Evolutionary conservation across 2,329 filamentous ascomycete genomes (phyloP), one percentile per base, ranked within the genome.

Genomic region (Rhytidhysteron rufulum): DNA sequence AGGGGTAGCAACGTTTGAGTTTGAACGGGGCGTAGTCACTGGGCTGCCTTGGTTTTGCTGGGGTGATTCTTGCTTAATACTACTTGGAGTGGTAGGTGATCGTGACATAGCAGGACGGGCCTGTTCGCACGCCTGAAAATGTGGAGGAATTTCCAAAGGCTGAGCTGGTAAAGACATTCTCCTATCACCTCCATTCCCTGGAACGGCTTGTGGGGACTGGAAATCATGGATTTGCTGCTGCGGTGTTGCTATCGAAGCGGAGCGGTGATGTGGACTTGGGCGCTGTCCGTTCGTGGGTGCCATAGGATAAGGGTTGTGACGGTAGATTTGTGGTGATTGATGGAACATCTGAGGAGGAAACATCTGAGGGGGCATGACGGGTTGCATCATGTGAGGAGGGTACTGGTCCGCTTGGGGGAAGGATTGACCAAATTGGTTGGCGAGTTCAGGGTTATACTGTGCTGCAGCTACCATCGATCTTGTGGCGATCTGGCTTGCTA

Each of bases 401-500:
- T 69, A 70, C 21, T 68, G 60, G n/a, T 60, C 53, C 24, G 57
- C 56, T 33, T 65, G 65, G 25, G 57, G 51, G 38, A 62, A 67
- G 32, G 63, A 56, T 41, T 64, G 50, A 4, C 35, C 43, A 37
- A 42, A 47, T 22, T 22, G 19, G 30, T 39, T 34, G 15, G 17
- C 9, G 30, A 33, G 24, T 10, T 27, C 13, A 13, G 36, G 42
- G 11, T 40, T 34, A 25, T 42, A 45, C 27, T 50, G 47, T 19
- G 40, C 37, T 10, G 60, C 51, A n/a, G n/a, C n/a, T 44, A 62
- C 61, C 49, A 54, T 72, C 47, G 67, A 70, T 40, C 78, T 66
- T 49, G 79, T 74, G n/a, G 70, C 76, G n/a, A 77, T 68, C 48
- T 82, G 74, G 37, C 72, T 75, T 2, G 74, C 72, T 15, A 82